Evolutionary conservation across 768 basidiomycete genomes (phyloP), one percentile per base, ranked within the genome.

Genomic region (Suillus bovinus): DNA sequence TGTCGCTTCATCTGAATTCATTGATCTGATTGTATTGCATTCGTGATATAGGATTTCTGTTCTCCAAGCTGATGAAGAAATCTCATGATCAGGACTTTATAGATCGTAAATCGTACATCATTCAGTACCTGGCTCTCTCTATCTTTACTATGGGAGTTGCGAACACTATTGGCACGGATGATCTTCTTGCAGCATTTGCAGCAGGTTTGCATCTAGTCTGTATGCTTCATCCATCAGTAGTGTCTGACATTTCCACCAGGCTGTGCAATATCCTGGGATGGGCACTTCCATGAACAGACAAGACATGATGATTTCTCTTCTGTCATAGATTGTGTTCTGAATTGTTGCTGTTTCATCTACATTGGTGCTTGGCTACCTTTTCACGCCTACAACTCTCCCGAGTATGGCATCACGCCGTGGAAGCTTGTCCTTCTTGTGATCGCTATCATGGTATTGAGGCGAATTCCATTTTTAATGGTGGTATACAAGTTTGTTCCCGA

Each of bases 191-290:
- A 1, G 87, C 92, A 0, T 99, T 97, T 71, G 90, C 91, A 56
- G 88, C 87, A 68, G 90, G 90, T 86, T 47, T 34, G 78, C 61
- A 27, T 13, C 16, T 5, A 39, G 57, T 47, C 11, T 33, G 16
- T 13, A 39, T 33, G 29, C 46, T 11, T 60, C 17, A 2, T 16
- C 16, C 13, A 58, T 41, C 53, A 29, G 17, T 55, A 33, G 20
- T n/a, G 58, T 53, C 62, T 61, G 38, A n/a, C 55, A n/a, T n/a
- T 53, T 46, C 73, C 72, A 47, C 71, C 76, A 88, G 96, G 96
- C 2, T 87, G 83, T 58, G 93, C 96, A 1, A 90, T 98, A 65
- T 93, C 93, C 7, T 96, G 93, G 94, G 94, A 96, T 74, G 91
- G 87, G 3, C 81, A 91, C 66, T 91, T 91, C 77, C 89, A 91